phyloP scores from a whole-genome alignment of 331 rosid species.

The Arachis monticola region DNA sequence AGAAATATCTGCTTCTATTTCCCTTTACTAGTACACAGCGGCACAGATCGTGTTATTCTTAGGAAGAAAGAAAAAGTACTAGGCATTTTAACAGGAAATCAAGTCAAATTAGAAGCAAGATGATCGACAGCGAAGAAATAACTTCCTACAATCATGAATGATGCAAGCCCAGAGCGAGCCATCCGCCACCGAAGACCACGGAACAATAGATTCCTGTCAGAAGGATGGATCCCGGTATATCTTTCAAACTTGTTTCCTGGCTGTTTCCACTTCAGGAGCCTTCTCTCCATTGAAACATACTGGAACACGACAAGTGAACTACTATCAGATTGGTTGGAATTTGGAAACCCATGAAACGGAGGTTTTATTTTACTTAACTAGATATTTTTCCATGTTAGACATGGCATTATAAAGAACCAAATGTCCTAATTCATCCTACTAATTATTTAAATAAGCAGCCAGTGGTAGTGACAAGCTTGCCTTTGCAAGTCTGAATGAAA shows the following conservation, averaged over 20 bases:
- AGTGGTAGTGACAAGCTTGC: not conserved
- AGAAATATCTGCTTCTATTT: slow-evolving; percentile 21
- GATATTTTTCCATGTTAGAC: slow-evolving; percentile 22
- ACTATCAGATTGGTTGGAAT: slow-evolving; percentile 28
- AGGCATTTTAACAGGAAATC: slow-evolving; percentile 24
- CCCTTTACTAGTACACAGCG: slow-evolving; percentile 22
- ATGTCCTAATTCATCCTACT: not conserved
- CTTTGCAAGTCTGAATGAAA: slow-evolving; percentile 5
- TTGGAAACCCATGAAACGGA: slow-evolving; percentile 5
- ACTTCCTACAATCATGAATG: slow-evolving; percentile 71
- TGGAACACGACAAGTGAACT: slow-evolving; percentile 44
- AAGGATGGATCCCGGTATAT: slow-evolving; percentile 79
- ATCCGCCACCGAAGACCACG: slow-evolving; percentile 76
- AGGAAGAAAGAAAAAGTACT: not conserved
- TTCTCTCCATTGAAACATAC: slow-evolving; percentile 78
- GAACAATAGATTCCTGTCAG: slow-evolving; percentile 72
- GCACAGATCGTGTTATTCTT: slow-evolving; percentile 13
- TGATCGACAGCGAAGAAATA: slow-evolving; percentile 69
- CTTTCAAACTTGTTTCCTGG: slow-evolving; percentile 80
- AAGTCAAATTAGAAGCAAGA: slow-evolving; percentile 53
- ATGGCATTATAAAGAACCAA: slow-evolving; percentile 19
- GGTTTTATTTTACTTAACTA: slow-evolving; percentile 4
- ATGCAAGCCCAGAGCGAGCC: slow-evolving; percentile 79
- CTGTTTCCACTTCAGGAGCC: slow-evolving; percentile 68
- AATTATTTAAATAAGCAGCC: slow-evolving; percentile 1